These are phyloP conservation scores for Herpetomonas samuelpessoai DNA, from an alignment of 208 protist genomes.

Conservation along the genomic window DNA sequence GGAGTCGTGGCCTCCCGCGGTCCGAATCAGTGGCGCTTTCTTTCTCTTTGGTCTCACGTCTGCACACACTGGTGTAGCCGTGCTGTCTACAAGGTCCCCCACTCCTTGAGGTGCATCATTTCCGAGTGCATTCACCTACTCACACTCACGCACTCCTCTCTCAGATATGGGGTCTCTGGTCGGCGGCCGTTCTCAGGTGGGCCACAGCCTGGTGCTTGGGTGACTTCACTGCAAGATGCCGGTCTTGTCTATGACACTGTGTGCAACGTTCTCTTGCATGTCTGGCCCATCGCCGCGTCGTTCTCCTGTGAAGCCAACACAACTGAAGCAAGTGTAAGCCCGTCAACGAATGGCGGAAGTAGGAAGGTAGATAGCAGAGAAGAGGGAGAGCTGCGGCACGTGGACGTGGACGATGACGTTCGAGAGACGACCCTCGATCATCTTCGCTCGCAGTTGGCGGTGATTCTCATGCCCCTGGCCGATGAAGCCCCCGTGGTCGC, in stretches of 20 bases:
- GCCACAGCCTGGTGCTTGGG: conserved; percentile 10
- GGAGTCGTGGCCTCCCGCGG: too few relatives aligned
- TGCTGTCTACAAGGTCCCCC: neutral
- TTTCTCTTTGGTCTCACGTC: too few relatives aligned
- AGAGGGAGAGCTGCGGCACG: too few relatives aligned
- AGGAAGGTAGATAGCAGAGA: too few relatives aligned
- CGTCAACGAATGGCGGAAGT: too few relatives aligned
- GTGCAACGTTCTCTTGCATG: conserved; percentile 48
- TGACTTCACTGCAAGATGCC: conserved; percentile 7
- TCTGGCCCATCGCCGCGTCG: conserved; percentile 28
- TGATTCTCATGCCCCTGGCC: conserved; percentile 27
- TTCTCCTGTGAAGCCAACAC: neutral
- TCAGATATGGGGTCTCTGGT: too few relatives aligned
- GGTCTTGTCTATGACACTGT: conserved; percentile 9
- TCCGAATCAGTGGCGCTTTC: too few relatives aligned
- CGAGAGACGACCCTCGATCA: too few relatives aligned
- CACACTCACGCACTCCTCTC: too few relatives aligned
- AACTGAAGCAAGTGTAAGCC: too few relatives aligned
- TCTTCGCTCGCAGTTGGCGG: conserved; percentile 11
- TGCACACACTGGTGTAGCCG: neutral
- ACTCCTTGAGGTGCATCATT: conserved; percentile 3
- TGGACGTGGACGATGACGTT: too few relatives aligned
- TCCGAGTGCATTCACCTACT: neutral
- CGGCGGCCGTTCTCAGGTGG: too few relatives aligned
- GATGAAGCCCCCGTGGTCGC: conserved; percentile 33